Conservation (phyloP, 352 stramenopile genomes). For the Pythium aristosporum region DNA sequence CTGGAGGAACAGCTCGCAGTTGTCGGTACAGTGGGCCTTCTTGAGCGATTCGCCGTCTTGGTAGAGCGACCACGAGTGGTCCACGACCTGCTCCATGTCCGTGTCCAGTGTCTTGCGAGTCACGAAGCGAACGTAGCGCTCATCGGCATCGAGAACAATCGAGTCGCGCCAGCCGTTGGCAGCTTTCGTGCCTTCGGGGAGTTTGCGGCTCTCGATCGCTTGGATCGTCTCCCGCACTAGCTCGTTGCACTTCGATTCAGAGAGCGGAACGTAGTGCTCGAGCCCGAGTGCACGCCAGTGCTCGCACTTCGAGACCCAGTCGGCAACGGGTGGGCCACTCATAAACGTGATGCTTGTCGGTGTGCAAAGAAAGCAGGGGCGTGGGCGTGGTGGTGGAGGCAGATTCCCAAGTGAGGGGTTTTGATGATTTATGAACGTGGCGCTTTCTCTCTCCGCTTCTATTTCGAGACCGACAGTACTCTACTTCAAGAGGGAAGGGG, state of each 20-base stretch:
- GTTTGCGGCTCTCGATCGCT: not conserved
- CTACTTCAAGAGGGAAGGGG: no score
- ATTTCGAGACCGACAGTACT: no score
- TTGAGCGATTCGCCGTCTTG: not conserved
- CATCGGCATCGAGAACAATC: not conserved
- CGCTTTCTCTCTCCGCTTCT: no score
- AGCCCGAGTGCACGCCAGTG: not conserved
- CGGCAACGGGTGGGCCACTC: not conserved
- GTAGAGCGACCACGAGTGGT: conserved; percentile 8
- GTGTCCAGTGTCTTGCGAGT: not conserved
- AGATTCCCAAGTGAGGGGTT: no score
- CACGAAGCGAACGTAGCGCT: not conserved
- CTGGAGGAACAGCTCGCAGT: conserved; percentile 10
- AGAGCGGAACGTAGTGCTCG: not conserved
- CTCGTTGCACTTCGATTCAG: not conserved
- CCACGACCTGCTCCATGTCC: not conserved
- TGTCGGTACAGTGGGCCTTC: not conserved
- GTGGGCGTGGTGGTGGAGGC: no score
- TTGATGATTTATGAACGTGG: no score
- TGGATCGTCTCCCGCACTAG: not conserved
- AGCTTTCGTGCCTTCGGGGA: no score
- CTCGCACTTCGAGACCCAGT: conserved; percentile 12
- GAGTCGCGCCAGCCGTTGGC: not conserved
- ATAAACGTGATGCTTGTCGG: not conserved
- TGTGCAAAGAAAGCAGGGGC: no score